Percentiles rank a stretch among this genome's conserved stretches.
These are phyloP conservation scores for Wickerhamiella sergipiensis DNA, from an alignment of 805 yeast species.

Conservation along the genomic window DNA sequence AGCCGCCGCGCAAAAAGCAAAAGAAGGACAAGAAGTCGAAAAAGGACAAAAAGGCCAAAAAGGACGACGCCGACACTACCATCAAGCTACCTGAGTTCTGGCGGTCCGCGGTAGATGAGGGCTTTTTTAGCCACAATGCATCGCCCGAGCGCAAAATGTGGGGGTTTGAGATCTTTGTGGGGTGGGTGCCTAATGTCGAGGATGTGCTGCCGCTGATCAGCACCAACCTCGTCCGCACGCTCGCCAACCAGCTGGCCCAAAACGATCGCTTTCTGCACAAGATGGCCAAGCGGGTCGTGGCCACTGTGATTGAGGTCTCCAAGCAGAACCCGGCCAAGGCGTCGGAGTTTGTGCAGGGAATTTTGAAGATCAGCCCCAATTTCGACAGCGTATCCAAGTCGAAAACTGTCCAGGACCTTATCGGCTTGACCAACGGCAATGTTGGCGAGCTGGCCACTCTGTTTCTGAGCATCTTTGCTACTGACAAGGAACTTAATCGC, in stretches of 20 bases:
- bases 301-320: slow-evolving; percentile 28
- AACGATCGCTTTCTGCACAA: slow-evolving; percentile 51
- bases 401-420: slow-evolving; percentile 41
- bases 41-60: slow-evolving; percentile 18
- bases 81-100: slow-evolving; percentile 54
- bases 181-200: slow-evolving; percentile 28
- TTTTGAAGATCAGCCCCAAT: slow-evolving; percentile 31
- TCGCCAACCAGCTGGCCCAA: slow-evolving; percentile 66
- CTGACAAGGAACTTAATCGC: background rate
- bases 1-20: slow-evolving; percentile 27
- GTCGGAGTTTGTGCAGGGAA: slow-evolving; percentile 28
- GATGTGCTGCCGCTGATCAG: slow-evolving; percentile 17
- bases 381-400: slow-evolving; percentile 70
- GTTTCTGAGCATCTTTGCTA: background rate
- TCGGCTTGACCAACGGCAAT: slow-evolving; percentile 17
- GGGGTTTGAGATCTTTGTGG: slow-evolving; percentile 64
- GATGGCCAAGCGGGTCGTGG: slow-evolving; percentile 42
- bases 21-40: slow-evolving; percentile 20
- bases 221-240: slow-evolving; percentile 32
- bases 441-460: slow-evolving; percentile 12
- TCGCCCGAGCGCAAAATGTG: slow-evolving; percentile 77
- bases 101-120: slow-evolving; percentile 66
- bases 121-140: slow-evolving; percentile 59
- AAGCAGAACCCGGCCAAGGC: slow-evolving; percentile 27
- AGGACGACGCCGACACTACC: slow-evolving; percentile 16